Evolutionary conservation across 2,329 filamentous ascomycete genomes (phyloP).

Genomic region (Zasmidium citrigriseum): DNA sequence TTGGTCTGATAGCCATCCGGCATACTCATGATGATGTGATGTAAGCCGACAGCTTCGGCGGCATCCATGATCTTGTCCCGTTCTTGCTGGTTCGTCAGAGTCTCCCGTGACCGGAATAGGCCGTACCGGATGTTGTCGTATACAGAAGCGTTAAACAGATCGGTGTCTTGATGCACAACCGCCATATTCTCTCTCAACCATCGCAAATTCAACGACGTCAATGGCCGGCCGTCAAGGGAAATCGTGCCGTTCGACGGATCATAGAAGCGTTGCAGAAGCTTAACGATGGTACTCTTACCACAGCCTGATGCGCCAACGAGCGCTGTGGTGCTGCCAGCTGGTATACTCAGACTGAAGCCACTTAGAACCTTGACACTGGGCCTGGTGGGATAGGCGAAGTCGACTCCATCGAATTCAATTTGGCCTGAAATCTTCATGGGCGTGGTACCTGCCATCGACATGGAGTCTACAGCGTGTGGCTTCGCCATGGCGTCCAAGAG

Average conservation of each 20-base stretch:
- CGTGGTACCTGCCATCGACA: neutral
- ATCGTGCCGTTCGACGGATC: slow-evolving; percentile 42
- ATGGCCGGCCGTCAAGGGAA: slow-evolving; percentile 48
- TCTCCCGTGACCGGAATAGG: too few relatives aligned
- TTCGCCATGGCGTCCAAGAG: neutral
- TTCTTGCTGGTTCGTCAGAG: too few relatives aligned
- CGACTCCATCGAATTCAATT: neutral
- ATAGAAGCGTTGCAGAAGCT: slow-evolving; percentile 50
- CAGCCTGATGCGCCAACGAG: slow-evolving; percentile 51
- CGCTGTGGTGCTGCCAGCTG: slow-evolving; percentile 36
- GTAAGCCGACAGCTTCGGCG: too few relatives aligned
- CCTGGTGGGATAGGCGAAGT: slow-evolving; percentile 2
- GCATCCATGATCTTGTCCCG: too few relatives aligned
- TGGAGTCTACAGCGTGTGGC: neutral
- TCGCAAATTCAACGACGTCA: neutral
- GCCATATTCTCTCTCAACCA: neutral
- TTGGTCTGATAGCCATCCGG: too few relatives aligned
- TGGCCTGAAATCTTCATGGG: neutral
- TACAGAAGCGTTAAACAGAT: neutral
- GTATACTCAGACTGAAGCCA: slow-evolving; percentile 2
- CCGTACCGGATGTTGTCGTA: neutral
- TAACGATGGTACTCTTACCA: slow-evolving; percentile 49
- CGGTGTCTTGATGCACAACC: neutral
- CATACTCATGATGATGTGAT: too few relatives aligned
- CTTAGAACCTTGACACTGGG: neutral